phyloP scores from a whole-genome alignment of 768 basidiomycete genomes.

The Bullera alba region DNA sequence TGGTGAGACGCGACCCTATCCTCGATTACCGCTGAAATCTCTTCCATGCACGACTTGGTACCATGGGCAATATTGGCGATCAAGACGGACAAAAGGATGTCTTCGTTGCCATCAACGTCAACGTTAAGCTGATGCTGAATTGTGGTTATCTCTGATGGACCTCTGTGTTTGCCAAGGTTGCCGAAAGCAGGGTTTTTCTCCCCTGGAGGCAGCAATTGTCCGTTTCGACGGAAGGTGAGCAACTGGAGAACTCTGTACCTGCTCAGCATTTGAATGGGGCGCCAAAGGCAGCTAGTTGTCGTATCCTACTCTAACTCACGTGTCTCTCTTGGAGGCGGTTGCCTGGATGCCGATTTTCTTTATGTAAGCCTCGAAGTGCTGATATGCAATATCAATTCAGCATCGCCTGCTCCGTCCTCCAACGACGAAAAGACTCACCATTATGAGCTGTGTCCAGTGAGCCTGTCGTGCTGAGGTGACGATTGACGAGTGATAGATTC shows the following conservation, averaged over 20 bases:
- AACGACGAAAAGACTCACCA: no score
- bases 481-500: no score
- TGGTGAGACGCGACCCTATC: not conserved
- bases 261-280: no score
- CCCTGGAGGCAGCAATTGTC: not conserved
- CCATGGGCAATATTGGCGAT: not conserved
- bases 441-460: no score
- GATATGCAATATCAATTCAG: no score
- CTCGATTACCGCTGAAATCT: not conserved
- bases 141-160: not conserved
- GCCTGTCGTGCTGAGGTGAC: no score
- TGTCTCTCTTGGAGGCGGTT: not conserved
- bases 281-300: not conserved
- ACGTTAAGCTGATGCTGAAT: not conserved
- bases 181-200: not conserved
- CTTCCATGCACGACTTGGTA: not conserved
- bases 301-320: not conserved
- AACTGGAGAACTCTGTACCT: not conserved
- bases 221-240: not conserved
- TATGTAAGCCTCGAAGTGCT: not conserved
- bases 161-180: not conserved
- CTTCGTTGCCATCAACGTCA: not conserved
- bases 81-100: not conserved
- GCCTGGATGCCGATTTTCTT: not conserved
- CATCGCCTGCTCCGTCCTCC: no score